phyloP scores from a whole-genome alignment of 2,329 filamentous ascomycete genomes.

The Aspergillus tanneri region DNA sequence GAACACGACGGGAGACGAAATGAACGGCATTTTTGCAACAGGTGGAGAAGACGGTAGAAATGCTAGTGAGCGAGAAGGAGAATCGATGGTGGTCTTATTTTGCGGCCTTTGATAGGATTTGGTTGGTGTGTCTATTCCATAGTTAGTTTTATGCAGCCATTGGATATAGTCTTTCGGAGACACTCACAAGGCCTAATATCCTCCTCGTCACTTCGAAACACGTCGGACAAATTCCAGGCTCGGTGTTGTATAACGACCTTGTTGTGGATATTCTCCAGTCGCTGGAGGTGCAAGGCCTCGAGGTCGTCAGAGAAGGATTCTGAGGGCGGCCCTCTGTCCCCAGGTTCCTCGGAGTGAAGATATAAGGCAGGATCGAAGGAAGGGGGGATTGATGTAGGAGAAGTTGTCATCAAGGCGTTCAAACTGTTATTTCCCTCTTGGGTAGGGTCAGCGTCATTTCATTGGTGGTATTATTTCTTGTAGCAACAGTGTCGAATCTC shows the following conservation, averaged over 20 bases:
- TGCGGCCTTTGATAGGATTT: conserved; percentile 22
- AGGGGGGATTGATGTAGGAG: conserved; percentile 41
- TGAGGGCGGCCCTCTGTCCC: conserved; percentile 26
- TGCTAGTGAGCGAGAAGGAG: conserved; percentile 15
- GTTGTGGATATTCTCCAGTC: conserved; percentile 35
- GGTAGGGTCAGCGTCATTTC: background rate
- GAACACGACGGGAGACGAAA: conserved; percentile 41
- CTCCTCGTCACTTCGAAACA: conserved; percentile 46
- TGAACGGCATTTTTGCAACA: conserved; percentile 39
- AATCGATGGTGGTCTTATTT: conserved; percentile 10
- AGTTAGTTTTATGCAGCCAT: conserved; percentile 2
- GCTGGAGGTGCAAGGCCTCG: conserved; percentile 39
- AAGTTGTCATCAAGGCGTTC: conserved; percentile 33
- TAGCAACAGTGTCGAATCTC: background rate
- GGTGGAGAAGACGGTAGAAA: conserved; percentile 38
- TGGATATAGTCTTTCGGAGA: background rate
- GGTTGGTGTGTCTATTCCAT: conserved; percentile 39
- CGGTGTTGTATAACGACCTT: conserved; percentile 45
- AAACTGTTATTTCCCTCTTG: conserved; percentile 5
- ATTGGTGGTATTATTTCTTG: background rate
- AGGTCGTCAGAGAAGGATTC: conserved; percentile 42
- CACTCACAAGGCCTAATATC: conserved; percentile 37
- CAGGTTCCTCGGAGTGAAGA: conserved; percentile 47
- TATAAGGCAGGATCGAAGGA: conserved; percentile 54
- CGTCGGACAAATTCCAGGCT: conserved; percentile 43